Evolutionary conservation across 129 eudicot genomes (phyloP).

Genomic region (Apium graveolens): DNA sequence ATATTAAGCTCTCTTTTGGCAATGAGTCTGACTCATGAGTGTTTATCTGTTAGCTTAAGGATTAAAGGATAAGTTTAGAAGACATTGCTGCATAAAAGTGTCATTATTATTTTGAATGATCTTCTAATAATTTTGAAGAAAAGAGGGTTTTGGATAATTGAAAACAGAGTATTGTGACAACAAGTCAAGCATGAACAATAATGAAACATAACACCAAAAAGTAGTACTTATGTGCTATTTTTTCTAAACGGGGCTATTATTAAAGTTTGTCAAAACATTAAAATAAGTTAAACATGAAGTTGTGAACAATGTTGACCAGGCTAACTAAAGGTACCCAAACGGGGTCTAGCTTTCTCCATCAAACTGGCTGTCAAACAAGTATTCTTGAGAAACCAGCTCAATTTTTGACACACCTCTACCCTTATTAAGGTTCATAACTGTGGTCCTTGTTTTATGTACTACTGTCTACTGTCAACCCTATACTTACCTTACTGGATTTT

Average conservation of each 20-base stretch:
- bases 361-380: slow-evolving; percentile 4
- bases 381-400: background rate
- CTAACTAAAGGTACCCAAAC: background rate
- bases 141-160: background rate
- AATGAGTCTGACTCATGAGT: too few relatives aligned
- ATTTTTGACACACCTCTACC: background rate
- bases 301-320: background rate
- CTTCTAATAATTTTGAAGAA: background rate
- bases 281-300: background rate
- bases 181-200: background rate
- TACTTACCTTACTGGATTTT: background rate
- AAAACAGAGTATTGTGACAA: background rate
- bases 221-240: background rate
- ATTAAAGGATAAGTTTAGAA: background rate
- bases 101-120: background rate
- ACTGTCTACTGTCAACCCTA: slow-evolving; percentile 1
- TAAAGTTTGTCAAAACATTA: background rate
- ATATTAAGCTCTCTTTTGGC: too few relatives aligned
- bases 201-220: background rate
- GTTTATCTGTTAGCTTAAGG: background rate
- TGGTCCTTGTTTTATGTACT: background rate
- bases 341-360: background rate
- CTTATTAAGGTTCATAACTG: background rate
- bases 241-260: background rate
- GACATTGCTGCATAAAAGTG: background rate